Evolutionary conservation across 139 green algal species (phyloP), one percentile per base, ranked within the genome.

Genomic region (Chlamydomonas incerta): DNA sequence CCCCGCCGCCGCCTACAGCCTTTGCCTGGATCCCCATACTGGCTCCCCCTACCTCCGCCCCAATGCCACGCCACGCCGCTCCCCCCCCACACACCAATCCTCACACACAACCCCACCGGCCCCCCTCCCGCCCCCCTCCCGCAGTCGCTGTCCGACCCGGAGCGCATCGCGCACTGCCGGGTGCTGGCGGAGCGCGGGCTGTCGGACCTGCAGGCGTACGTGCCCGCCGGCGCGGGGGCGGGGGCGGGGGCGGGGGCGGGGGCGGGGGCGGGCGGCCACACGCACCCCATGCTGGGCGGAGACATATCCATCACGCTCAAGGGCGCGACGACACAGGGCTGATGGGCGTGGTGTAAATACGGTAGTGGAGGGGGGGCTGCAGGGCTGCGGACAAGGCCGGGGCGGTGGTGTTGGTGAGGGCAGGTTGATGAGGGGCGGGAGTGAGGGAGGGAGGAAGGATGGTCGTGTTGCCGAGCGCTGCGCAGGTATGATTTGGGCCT

Each of bases 141-240:
- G 29, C 74, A 95, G 92, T 75, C 26, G 0, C 81, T 96, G 47
- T 72, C 69, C 28, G 88, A 95, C 76, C 55, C 68, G 0, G 83
- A 87, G 0, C 80, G 82, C 47, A 47, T 95, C 14, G 20, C 50
- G 13, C 70, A 93, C 23, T 90, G 86, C 73, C 68, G 71, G 11
- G 34, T 58, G 47, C 23, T 90, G 28, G 89, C 89, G 23, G 76
- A 90, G 66, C 65, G 89, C 2, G 89, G 89, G 4, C 81, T 90
- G 34, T 83, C 71, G 23, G 89, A 92, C 66, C 62, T 92, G 66
- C 46, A 77, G 35, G 69, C 81, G 6, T 80, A 80, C 70, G 35
- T 72, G 67, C 67, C 70, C n/a, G 68, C 37, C 17, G 65, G n/a
- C 18, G 17, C 24, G 15, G 24, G 28, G 11, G 37, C 14, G 41